phyloP scores from a whole-genome alignment of 2,329 filamentous ascomycete species.

The Exophiala aquamarina region DNA sequence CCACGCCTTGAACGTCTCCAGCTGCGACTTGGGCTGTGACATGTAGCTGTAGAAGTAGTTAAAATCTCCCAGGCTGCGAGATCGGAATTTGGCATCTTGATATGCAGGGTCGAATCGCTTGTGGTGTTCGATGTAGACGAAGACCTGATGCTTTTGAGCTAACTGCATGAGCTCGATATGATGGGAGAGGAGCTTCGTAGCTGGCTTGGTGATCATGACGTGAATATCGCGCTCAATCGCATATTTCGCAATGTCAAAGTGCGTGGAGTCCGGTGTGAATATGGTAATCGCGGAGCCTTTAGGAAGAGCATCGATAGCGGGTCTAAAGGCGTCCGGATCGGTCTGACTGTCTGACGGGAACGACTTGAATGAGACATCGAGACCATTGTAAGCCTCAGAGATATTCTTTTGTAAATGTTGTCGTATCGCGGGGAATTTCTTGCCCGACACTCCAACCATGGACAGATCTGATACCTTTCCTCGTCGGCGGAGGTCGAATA shows the following conservation, averaged over 20 bases:
- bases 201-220: slow-evolving; percentile 91
- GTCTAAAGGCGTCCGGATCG: slow-evolving; percentile 82
- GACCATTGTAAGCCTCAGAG: slow-evolving; percentile 78
- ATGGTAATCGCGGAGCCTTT: slow-evolving; percentile 90
- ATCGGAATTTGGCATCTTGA: slow-evolving; percentile 68
- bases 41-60: slow-evolving; percentile 99
- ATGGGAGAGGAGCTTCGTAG: slow-evolving; percentile 78
- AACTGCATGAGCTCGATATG: slow-evolving; percentile 75
- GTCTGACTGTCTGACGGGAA: slow-evolving; percentile 71
- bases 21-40: slow-evolving; percentile 86
- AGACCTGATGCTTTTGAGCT: slow-evolving; percentile 72
- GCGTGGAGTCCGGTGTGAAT: slow-evolving; percentile 91
- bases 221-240: slow-evolving; percentile 86
- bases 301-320: slow-evolving; percentile 75
- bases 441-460: slow-evolving; percentile 88
- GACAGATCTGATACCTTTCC: slow-evolving; percentile 83
- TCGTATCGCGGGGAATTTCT: slow-evolving; percentile 91
- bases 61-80: slow-evolving; percentile 83
- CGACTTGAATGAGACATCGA: slow-evolving; percentile 83
- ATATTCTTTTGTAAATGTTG: slow-evolving; percentile 88
- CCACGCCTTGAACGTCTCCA: slow-evolving; percentile 94
- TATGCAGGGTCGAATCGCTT: slow-evolving; percentile 95
- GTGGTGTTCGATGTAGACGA: slow-evolving; percentile 94
- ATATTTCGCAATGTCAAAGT: slow-evolving; percentile 89
- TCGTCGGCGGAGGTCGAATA: slow-evolving; percentile 64